phyloP scores from a whole-genome alignment of 2,329 filamentous ascomycete genomes.

The Stachybotrys echinatus region DNA sequence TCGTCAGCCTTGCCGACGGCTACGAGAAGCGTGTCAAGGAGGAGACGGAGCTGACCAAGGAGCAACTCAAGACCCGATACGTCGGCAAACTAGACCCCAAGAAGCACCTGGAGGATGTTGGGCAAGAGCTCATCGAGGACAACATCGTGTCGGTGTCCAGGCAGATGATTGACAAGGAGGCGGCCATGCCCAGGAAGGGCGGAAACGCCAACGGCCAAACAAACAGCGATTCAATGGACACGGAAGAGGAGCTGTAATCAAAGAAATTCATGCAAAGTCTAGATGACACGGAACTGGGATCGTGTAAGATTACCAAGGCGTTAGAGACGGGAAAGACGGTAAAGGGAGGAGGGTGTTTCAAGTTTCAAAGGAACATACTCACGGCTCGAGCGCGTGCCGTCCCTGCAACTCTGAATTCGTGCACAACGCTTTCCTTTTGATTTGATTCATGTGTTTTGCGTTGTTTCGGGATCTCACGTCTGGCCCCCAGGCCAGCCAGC shows the following conservation, averaged over 20 bases:
- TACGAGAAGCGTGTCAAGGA: conserved; percentile 99
- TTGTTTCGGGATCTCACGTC: too few species aligned
- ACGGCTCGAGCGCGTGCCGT: not conserved
- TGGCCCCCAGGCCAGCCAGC: too few species aligned
- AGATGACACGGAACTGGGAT: conserved; percentile 11
- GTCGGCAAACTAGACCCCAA: conserved; percentile 98
- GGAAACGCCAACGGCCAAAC: conserved; percentile 27
- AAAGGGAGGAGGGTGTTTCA: not conserved
- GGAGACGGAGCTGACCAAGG: conserved; percentile 94
- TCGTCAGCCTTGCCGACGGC: conserved; percentile 86
- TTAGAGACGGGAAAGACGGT: conserved; percentile 12
- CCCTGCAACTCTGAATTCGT: too few species aligned
- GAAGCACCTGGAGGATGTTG: conserved; percentile 97
- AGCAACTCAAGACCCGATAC: conserved; percentile 97
- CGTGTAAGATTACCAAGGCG: conserved; percentile 26
- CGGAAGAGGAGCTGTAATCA: conserved; percentile 53
- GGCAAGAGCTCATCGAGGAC: conserved; percentile 95
- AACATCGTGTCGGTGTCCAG: conserved; percentile 98
- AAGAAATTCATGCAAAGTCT: not conserved
- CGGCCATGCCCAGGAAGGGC: conserved; percentile 77
- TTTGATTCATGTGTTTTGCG: too few species aligned
- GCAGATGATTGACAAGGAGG: conserved; percentile 99
- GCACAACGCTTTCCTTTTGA: too few species aligned
- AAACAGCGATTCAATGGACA: conserved; percentile 61
- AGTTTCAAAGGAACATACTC: not conserved